phyloP scores from a whole-genome alignment of 2,329 filamentous ascomycete species.

The Corynespora cassiicola region DNA sequence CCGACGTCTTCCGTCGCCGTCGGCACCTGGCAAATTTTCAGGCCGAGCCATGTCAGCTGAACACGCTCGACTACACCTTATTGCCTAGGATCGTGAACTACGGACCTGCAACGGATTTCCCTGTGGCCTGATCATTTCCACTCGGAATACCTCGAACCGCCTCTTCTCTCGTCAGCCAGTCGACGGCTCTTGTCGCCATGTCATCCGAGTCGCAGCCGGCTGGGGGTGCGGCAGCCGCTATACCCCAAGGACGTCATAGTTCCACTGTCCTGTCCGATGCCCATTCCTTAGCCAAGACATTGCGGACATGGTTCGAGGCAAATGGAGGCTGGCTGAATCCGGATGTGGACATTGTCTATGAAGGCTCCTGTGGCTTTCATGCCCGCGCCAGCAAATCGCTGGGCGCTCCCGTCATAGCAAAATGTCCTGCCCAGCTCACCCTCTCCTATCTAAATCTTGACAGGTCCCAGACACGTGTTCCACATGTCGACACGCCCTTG shows the following conservation, averaged over 20 bases:
- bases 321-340: constrained; percentile 39
- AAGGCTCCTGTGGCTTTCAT: constrained; percentile 35
- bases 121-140: too few relatives aligned
- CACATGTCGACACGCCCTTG: constrained; percentile 30
- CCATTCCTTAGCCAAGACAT: constrained; percentile 22
- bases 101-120: constrained; percentile 13
- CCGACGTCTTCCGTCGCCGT: too few relatives aligned
- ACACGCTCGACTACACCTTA: constrained; percentile 7
- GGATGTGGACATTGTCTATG: constrained; percentile 35
- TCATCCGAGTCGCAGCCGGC: constrained; percentile 13
- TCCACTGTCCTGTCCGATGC: constrained; percentile 9
- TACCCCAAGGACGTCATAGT: constrained; percentile 8
- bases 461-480: constrained; percentile 29
- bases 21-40: constrained; percentile 1
- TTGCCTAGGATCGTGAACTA: constrained; percentile 3
- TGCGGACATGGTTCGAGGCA: constrained; percentile 37
- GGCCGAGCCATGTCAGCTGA: constrained; percentile 15
- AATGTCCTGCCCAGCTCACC: constrained; percentile 40
- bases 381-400: constrained; percentile 31
- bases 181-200: constrained; percentile 9
- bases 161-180: constrained; percentile 18
- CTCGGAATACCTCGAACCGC: constrained; percentile 1
- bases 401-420: constrained; percentile 28
- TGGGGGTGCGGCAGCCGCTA: background rate
- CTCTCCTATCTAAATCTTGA: constrained; percentile 45